phyloP scores from a whole-genome alignment of 2,329 filamentous ascomycete genomes.

The Amesomyces nigricolor region DNA sequence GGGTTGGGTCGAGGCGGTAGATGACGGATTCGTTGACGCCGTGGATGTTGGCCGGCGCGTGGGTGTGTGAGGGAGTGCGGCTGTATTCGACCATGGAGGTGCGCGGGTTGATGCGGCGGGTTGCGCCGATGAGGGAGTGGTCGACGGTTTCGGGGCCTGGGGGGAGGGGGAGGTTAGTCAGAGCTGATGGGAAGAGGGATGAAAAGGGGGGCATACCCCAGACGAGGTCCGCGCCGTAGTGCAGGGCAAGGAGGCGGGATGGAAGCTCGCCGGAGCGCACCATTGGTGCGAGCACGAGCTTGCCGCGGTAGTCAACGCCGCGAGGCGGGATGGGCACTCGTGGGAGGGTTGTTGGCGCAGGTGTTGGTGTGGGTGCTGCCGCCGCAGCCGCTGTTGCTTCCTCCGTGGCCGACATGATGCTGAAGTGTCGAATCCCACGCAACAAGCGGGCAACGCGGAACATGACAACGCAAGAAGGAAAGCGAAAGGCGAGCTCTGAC shows the following conservation, averaged over 20 bases:
- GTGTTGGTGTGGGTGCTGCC: not conserved
- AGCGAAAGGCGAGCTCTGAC: not conserved
- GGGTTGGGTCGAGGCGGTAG: conserved; percentile 73
- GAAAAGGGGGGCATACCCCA: conserved; percentile 61
- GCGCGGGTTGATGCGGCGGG: conserved; percentile 66
- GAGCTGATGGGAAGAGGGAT: not conserved
- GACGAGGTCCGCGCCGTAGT: conserved; percentile 94
- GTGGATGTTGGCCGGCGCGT: conserved; percentile 45
- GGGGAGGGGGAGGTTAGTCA: not conserved
- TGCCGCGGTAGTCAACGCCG: conserved; percentile 90
- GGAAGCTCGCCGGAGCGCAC: conserved; percentile 95
- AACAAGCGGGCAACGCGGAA: conserved; percentile 10
- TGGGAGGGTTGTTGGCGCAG: conserved; percentile 33
- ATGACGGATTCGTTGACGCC: conserved; percentile 56
- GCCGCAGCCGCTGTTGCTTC: conserved; percentile 2
- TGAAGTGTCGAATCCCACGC: conserved; percentile 10
- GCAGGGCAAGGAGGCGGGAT: conserved; percentile 78
- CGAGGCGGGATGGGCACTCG: conserved; percentile 77
- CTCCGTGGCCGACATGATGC: conserved; percentile 9
- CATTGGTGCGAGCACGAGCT: conserved; percentile 94
- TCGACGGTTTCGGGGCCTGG: conserved; percentile 90
- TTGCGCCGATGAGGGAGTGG: conserved; percentile 81
- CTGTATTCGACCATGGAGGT: conserved; percentile 82
- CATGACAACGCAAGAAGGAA: conserved; percentile 3
- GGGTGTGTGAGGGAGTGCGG: conserved; percentile 65